Evolutionary conservation across 331 rosid genomes (phyloP).

Genomic region (Quercus lobata): DNA sequence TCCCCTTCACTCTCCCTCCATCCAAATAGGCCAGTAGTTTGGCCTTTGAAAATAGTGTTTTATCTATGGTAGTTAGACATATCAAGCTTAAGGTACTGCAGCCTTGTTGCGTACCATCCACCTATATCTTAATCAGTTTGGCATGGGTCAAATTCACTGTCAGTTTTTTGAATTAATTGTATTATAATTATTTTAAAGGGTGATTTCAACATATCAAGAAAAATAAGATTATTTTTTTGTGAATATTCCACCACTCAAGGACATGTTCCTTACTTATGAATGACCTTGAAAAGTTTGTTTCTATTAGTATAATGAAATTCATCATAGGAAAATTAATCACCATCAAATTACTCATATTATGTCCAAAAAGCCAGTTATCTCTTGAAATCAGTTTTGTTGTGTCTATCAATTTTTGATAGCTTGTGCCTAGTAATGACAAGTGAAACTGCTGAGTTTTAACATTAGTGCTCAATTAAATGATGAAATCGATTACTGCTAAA

Average conservation of each 20-base stretch:
- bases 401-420: too few relatives aligned
- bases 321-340: not conserved
- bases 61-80: not conserved
- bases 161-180: not conserved
- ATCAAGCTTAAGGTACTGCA: not conserved
- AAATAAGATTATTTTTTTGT: not conserved
- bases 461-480: not conserved
- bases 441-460: not conserved
- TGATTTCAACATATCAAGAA: not conserved
- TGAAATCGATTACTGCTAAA: not conserved
- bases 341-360: not conserved
- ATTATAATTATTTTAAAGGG: not conserved
- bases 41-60: too few relatives aligned
- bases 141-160: not conserved
- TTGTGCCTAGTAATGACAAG: too few relatives aligned
- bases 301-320: not conserved
- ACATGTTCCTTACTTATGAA: not conserved
- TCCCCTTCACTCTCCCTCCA: too few relatives aligned
- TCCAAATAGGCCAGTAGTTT: too few relatives aligned
- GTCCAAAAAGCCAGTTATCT: not conserved
- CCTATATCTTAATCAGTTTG: not conserved
- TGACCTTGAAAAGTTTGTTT: not conserved
- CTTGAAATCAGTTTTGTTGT: too few relatives aligned
- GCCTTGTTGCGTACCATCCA: not conserved
- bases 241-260: not conserved